These are phyloP conservation scores for Hypoxylon cercidicola DNA, from an alignment of 495 filamentous ascomycete species.

Conservation along the genomic window DNA sequence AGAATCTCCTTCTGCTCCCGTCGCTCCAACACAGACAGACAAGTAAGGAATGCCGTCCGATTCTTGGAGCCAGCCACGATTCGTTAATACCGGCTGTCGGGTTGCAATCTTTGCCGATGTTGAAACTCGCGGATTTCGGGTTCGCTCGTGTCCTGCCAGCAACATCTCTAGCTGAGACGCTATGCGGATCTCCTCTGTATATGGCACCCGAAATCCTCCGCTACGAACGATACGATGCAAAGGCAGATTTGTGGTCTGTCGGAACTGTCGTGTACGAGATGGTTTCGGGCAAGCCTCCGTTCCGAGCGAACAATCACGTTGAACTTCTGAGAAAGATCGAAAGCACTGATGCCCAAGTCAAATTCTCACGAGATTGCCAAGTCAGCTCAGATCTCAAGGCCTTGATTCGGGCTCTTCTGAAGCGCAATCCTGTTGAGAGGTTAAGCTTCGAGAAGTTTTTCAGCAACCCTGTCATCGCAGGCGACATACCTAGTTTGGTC, in stretches of 20 bases:
- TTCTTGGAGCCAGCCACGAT: constrained; percentile 73
- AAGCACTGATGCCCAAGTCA: constrained; percentile 81
- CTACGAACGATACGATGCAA: constrained; percentile 97
- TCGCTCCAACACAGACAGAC: constrained; percentile 69
- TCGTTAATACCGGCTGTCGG: constrained; percentile 84
- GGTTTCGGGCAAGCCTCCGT: constrained; percentile 89
- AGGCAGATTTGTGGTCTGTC: constrained; percentile 96
- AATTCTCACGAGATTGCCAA: constrained; percentile 76
- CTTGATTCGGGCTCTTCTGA: constrained; percentile 82
- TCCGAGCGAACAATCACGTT: constrained; percentile 92
- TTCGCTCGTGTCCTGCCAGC: constrained; percentile 91
- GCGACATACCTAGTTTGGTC: constrained; percentile 83
- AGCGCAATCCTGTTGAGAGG: constrained; percentile 83
- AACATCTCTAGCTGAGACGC: constrained; percentile 90
- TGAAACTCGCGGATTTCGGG: constrained; percentile 98
- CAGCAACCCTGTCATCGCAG: constrained; percentile 73
- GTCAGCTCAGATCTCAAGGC: constrained; percentile 82
- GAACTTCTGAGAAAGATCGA: constrained; percentile 93
- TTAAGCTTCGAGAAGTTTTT: constrained; percentile 88
- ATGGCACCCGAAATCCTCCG: constrained; percentile 98
- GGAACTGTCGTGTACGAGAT: constrained; percentile 96
- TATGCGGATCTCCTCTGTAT: constrained; percentile 97
- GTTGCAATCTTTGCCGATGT: constrained; percentile 86
- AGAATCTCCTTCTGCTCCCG: constrained; percentile 92
- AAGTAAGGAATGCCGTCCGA: constrained; percentile 54